Conservation (phyloP, 139 green algal species). For the Chlamydomonas incerta region DNA sequence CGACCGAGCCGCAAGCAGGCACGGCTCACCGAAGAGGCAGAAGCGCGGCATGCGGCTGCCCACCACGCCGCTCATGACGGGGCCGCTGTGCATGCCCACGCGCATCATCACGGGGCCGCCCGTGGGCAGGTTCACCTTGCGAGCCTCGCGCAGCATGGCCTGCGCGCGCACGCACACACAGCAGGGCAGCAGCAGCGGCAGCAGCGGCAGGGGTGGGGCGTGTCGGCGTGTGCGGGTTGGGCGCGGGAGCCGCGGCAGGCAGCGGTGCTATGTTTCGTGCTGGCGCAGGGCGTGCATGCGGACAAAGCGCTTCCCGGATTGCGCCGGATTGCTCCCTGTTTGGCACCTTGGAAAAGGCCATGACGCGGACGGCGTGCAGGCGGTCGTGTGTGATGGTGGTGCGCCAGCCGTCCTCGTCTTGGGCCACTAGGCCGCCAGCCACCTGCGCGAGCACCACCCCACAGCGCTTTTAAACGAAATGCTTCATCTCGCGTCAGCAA, state of each 20-base stretch:
- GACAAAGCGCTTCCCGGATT: too few species aligned
- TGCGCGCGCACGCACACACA: background rate
- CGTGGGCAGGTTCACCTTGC: slow-evolving; percentile 35
- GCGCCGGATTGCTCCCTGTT: too few species aligned
- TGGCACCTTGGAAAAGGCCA: slow-evolving; percentile 40
- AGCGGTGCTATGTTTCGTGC: too few species aligned
- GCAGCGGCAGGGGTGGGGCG: too few species aligned
- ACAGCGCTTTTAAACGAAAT: too few species aligned
- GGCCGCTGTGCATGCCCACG: slow-evolving; percentile 40
- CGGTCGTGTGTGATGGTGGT: slow-evolving; percentile 45
- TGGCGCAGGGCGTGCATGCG: too few species aligned
- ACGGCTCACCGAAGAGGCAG: slow-evolving; percentile 33
- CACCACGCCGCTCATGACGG: slow-evolving; percentile 43
- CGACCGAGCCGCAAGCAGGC: too few species aligned
- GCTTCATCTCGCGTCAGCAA: too few species aligned
- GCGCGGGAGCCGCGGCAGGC: too few species aligned
- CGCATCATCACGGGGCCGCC: slow-evolving; percentile 31
- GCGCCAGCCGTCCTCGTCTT: slow-evolving; percentile 40
- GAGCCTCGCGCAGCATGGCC: slow-evolving; percentile 36
- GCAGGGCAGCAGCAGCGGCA: too few species aligned
- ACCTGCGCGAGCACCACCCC: background rate
- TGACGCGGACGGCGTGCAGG: slow-evolving; percentile 34
- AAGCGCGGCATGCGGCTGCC: slow-evolving; percentile 41
- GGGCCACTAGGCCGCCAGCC: slow-evolving; percentile 24
- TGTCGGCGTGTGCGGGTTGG: too few species aligned